Base-by-base conservation (phyloP, 2,329 filamentous ascomycete genomes). In the Clonostachys rhizophaga region DNA sequence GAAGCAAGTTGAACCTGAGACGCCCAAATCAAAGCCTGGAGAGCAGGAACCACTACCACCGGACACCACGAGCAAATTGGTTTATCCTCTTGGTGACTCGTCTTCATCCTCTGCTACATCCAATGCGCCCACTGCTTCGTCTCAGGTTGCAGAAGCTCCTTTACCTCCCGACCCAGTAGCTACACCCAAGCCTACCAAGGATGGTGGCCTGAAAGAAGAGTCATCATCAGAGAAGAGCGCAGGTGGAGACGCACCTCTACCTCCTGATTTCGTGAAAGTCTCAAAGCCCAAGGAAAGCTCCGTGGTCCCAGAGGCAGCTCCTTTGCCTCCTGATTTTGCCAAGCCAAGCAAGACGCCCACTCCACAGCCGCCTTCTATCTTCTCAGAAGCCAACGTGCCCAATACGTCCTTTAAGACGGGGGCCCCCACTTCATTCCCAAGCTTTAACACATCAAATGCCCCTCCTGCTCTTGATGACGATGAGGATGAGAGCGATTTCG, bases 61-160 rank as follows among this genome's bases (percentile, higher is more conserved):
- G 18, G 77, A 81, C 51, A 64, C 75, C 48, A 79, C 70, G 46
- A 82, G 76, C 69, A 79, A 75, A 66, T 61, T 65, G 49, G 60
- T 66, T 44, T 80, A 72, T 55, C 63, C 69, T 44, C 53, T 78
- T 37, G 75, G 72, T 43, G 72, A 77, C 49, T 76, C 75, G 16
- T 74, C 73, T 35, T 76, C 75, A 40, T 78, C 76, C 50, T 80
- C 76, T 42, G 66, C 69, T 51, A 61, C 65, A 45, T 72, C 74
- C 47, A 63, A 58, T 54, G 53, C 50, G 16, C 42, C 55, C 3
- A 57, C 36, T n/a, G 36, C 36, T 39, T 39, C 17, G 36, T n/a
- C 36, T 4, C 36, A 39, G 36, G 6, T n/a, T n/a, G 36, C 11
- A 39, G 14, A n/a, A 39, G 14, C 36, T 39, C 14, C 12, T 39